Evolutionary conservation across 768 basidiomycete genomes (phyloP).

Genomic region (Strobilomyces dryophilus): DNA sequence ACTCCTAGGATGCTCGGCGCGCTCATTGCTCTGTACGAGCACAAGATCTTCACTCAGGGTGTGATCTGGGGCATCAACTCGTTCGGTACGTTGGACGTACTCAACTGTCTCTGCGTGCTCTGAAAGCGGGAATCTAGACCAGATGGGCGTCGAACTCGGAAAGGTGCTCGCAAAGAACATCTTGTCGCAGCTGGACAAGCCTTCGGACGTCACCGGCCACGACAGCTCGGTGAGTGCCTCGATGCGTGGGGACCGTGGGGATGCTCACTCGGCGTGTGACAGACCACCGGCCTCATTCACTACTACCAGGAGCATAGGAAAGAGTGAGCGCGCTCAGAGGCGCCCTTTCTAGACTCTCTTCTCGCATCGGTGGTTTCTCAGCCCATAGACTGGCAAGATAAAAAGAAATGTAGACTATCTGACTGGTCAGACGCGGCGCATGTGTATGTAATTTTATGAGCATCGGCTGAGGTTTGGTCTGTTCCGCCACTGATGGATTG

Average conservation of each 20-base stretch:
- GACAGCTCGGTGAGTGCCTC: conserved; percentile 65
- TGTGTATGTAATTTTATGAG: conserved; percentile 13
- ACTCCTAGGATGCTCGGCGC: conserved; percentile 88
- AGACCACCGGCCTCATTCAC: conserved; percentile 96
- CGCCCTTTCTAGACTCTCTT: neutral
- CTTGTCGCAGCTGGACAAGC: conserved; percentile 77
- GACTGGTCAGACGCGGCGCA: neutral
- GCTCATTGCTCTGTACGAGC: conserved; percentile 89
- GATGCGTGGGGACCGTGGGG: neutral
- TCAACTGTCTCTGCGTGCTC: neutral
- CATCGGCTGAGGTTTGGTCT: too few species aligned
- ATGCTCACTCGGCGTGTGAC: conserved; percentile 7
- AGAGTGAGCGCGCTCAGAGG: conserved; percentile 41
- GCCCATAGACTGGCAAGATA: neutral
- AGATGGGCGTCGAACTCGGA: conserved; percentile 99
- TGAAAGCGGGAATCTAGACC: conserved; percentile 49
- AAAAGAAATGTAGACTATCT: conserved; percentile 4
- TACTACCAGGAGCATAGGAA: conserved; percentile 91
- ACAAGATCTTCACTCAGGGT: conserved; percentile 99
- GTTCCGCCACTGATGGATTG: too few species aligned
- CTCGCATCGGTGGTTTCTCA: neutral
- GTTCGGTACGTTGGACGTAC: conserved; percentile 58
- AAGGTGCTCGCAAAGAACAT: conserved; percentile 98
- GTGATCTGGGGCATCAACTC: conserved; percentile 99
- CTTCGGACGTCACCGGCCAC: conserved; percentile 78